Percentiles rank a stretch among this genome's conserved stretches.
Conservation (phyloP, 176 grass and related monocot genomes). For the Carex cristatella region DNA sequence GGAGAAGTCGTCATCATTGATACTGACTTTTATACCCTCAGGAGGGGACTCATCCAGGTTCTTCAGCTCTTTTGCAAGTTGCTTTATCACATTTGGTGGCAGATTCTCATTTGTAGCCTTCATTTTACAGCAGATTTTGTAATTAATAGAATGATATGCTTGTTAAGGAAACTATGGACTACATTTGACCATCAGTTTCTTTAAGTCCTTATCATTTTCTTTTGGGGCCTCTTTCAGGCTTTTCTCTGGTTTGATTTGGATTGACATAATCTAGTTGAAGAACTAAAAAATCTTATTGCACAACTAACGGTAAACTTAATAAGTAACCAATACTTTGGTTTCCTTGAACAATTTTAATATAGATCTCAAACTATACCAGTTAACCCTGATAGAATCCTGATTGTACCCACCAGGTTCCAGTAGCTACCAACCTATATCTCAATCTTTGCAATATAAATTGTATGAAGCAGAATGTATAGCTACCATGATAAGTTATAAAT, state of each 20-base stretch:
- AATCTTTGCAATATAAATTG: neutral
- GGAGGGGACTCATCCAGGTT: conserved; percentile 87
- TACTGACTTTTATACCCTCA: conserved; percentile 88
- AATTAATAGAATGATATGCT: neutral
- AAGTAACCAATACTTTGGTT: neutral
- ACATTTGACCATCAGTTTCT: neutral
- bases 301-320: neutral
- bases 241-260: neutral
- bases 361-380: neutral
- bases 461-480: neutral
- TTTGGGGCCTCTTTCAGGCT: neutral
- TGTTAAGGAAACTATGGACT: neutral
- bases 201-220: neutral
- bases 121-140: conserved; percentile 9
- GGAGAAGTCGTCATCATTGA: conserved; percentile 92
- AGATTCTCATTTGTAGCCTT: conserved; percentile 96
- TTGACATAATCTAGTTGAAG: neutral
- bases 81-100: conserved; percentile 83
- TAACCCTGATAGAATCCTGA: neutral
- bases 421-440: neutral
- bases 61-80: conserved; percentile 96
- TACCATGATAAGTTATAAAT: conserved; percentile 17
- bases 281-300: neutral
- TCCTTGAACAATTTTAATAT: neutral
- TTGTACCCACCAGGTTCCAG: neutral